These are phyloP conservation scores for Rhizophagus clarus DNA, from an alignment of 192 early-diverging fungal genomes.

Conservation along the genomic window DNA sequence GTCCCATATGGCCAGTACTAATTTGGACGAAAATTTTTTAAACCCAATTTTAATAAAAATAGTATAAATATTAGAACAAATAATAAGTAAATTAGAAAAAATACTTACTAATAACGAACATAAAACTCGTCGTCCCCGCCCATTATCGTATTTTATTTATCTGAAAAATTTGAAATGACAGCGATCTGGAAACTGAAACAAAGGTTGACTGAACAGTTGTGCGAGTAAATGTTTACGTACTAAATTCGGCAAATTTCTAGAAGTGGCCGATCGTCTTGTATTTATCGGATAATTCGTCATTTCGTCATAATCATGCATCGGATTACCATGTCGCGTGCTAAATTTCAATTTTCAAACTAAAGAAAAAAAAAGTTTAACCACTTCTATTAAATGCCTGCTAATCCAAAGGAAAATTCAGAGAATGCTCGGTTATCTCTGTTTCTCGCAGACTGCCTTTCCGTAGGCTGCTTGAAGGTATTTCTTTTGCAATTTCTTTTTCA, in stretches of 20 bases:
- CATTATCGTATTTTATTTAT: constrained; percentile 19
- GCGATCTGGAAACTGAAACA: too few relatives aligned
- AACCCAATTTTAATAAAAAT: constrained; percentile 6
- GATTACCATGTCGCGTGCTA: too few relatives aligned
- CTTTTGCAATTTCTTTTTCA: background rate
- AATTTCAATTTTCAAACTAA: too few relatives aligned
- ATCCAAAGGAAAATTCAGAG: constrained; percentile 35
- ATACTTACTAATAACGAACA: constrained; percentile 51
- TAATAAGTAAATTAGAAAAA: background rate
- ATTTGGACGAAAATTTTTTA: background rate
- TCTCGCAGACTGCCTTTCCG: constrained; percentile 64
- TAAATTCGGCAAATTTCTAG: too few relatives aligned
- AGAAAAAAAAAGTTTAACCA: too few relatives aligned
- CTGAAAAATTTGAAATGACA: background rate
- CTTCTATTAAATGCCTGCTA: background rate
- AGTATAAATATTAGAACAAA: too few relatives aligned
- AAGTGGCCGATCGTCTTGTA: too few relatives aligned
- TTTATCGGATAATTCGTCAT: too few relatives aligned
- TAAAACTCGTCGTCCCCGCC: constrained; percentile 50
- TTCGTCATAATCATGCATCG: too few relatives aligned
- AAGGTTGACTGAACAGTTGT: too few relatives aligned
- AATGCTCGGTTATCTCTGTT: constrained; percentile 61
- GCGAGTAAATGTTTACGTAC: too few relatives aligned
- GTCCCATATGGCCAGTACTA: constrained; percentile 88
- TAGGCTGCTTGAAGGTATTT: constrained; percentile 62